These are phyloP conservation scores for Biancaea sappan DNA, from an alignment of 306 rosid species.

Conservation along the genomic window DNA sequence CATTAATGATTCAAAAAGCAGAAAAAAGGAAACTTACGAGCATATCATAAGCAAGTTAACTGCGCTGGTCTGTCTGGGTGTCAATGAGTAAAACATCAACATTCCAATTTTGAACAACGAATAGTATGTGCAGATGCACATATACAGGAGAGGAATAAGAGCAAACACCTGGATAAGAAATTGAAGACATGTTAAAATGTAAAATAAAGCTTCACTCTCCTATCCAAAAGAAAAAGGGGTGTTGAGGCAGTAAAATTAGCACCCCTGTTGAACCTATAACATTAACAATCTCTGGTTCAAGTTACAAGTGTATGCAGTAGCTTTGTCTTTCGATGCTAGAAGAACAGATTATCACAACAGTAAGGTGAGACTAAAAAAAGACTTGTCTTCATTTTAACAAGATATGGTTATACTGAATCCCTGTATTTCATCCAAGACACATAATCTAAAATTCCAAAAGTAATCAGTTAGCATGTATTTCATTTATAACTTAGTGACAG, in stretches of 20 bases:
- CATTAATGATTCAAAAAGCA: slow-evolving; percentile 15
- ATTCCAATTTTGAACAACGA: slow-evolving; percentile 93
- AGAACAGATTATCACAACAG: slow-evolving; percentile 15
- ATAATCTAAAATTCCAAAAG: slow-evolving; percentile 12
- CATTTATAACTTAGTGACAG: slow-evolving; percentile 22
- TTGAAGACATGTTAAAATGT: slow-evolving; percentile 36
- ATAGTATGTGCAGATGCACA: slow-evolving; percentile 97
- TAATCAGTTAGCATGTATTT: slow-evolving; percentile 19
- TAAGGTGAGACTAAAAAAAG: slow-evolving; percentile 29
- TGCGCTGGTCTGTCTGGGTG: slow-evolving; percentile 93
- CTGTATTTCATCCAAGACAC: slow-evolving; percentile 20
- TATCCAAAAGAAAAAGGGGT: neutral
- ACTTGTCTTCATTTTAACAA: slow-evolving; percentile 26
- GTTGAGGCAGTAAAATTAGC: neutral
- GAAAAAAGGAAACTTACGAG: slow-evolving; percentile 73
- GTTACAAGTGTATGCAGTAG: neutral
- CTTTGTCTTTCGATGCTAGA: slow-evolving; percentile 1
- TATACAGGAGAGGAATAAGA: slow-evolving; percentile 91
- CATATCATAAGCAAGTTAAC: slow-evolving; percentile 98
- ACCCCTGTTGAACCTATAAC: neutral
- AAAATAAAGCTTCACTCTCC: too few relatives aligned
- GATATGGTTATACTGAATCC: slow-evolving; percentile 9
- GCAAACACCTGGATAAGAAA: slow-evolving; percentile 76
- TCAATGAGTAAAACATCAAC: slow-evolving; percentile 87
- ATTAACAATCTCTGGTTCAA: slow-evolving; percentile 22